These are phyloP conservation scores for Dichotomocladium elegans DNA, from an alignment of 371 early-diverging fungal genomes.

Conservation along the genomic window DNA sequence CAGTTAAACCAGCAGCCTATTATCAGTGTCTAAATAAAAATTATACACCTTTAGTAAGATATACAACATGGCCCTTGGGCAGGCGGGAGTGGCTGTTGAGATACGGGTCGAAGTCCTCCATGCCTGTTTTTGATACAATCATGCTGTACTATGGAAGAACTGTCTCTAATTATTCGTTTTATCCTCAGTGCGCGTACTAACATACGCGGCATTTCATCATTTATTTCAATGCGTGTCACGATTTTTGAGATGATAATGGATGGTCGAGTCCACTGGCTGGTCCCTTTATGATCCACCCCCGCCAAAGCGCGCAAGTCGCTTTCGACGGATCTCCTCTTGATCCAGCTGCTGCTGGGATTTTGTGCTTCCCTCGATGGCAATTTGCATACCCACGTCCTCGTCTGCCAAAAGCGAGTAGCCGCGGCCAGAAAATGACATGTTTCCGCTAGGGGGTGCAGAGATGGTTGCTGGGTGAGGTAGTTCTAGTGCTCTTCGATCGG, in stretches of 20 bases:
- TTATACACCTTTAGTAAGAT: too few relatives aligned
- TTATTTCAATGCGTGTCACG: too few relatives aligned
- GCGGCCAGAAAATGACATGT: constrained; percentile 21
- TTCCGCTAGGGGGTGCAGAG: not conserved
- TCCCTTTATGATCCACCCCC: constrained; percentile 1
- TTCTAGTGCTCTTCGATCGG: constrained; percentile 20
- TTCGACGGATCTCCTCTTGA: constrained; percentile 32
- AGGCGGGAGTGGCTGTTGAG: too few relatives aligned
- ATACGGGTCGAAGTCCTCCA: too few relatives aligned
- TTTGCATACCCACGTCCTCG: constrained; percentile 24
- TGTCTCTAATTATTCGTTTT: too few relatives aligned
- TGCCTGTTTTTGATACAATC: too few relatives aligned
- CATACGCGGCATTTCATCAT: too few relatives aligned
- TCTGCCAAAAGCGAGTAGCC: constrained; percentile 27
- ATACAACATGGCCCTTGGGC: too few relatives aligned
- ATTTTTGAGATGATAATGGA: not conserved
- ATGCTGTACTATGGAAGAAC: too few relatives aligned
- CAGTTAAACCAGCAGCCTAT: too few relatives aligned
- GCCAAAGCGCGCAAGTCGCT: constrained; percentile 32
- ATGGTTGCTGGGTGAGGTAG: constrained; percentile 11
- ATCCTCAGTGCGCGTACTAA: too few relatives aligned
- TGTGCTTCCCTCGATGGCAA: constrained; percentile 34
- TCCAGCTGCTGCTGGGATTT: constrained; percentile 10
- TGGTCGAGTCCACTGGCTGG: not conserved
- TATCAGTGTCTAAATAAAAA: too few relatives aligned